phyloP scores from a whole-genome alignment of 768 basidiomycete genomes.

The Naganishia kalamii region DNA sequence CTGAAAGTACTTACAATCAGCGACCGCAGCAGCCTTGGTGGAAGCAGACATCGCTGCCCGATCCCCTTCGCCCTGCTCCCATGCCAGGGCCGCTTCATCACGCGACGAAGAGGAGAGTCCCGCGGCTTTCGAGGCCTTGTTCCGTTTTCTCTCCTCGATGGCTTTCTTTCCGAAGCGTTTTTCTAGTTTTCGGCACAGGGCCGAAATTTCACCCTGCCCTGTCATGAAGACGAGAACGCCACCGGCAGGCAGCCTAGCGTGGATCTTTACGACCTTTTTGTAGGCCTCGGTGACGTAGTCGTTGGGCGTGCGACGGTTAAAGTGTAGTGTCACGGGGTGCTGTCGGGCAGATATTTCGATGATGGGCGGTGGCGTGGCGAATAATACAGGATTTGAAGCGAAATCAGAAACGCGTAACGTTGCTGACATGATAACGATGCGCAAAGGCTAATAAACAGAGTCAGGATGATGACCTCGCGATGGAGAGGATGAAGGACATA shows the following conservation, averaged over 20 bases:
- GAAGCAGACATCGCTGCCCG: not conserved
- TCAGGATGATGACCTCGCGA: not conserved
- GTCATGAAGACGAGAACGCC: conserved; percentile 93
- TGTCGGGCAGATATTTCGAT: conserved; percentile 84
- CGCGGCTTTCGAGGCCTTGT: conserved; percentile 28
- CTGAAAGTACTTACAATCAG: conserved; percentile 19
- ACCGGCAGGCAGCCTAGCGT: conserved; percentile 81
- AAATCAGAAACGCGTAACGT: conserved; percentile 92
- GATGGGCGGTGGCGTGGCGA: conserved; percentile 77
- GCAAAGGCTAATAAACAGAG: conserved; percentile 58
- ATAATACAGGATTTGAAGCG: conserved; percentile 73
- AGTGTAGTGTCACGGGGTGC: conserved; percentile 91
- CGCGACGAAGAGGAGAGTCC: not conserved
- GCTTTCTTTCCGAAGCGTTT: conserved; percentile 66
- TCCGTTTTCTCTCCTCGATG: conserved; percentile 51
- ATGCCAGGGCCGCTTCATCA: conserved; percentile 21
- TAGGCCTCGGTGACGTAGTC: conserved; percentile 89
- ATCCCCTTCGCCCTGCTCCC: conserved; percentile 21
- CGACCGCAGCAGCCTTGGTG: not conserved
- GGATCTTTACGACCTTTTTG: conserved; percentile 84
- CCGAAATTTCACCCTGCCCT: conserved; percentile 88
- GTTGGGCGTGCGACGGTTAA: conserved; percentile 72
- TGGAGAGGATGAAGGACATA: conserved; percentile 37
- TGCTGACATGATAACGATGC: conserved; percentile 97
- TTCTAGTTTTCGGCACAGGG: conserved; percentile 74